Evolutionary conservation across 805 yeast genomes (phyloP).

Genomic region (Komagataella populi): DNA sequence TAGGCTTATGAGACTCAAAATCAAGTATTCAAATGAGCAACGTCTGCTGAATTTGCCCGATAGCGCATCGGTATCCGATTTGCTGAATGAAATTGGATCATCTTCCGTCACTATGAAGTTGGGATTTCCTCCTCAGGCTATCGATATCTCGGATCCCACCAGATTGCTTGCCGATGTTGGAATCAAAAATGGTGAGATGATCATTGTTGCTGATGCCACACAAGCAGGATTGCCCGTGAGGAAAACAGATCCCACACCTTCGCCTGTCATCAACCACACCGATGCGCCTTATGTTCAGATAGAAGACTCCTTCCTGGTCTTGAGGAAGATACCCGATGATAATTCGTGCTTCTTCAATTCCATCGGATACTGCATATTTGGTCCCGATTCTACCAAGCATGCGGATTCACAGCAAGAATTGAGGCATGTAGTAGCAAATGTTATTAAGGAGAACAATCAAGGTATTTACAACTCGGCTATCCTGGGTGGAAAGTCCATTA

Average conservation of each 20-base stretch:
- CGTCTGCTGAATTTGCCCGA: constrained; percentile 18
- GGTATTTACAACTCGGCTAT: constrained; percentile 38
- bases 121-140: constrained; percentile 50
- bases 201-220: constrained; percentile 17
- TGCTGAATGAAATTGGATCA: constrained; percentile 9
- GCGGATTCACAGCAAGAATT: constrained; percentile 31
- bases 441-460: constrained; percentile 26
- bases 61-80: constrained; percentile 19
- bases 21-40: neutral
- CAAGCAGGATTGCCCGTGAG: neutral
- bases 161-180: constrained; percentile 25
- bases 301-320: constrained; percentile 21
- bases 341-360: constrained; percentile 69
- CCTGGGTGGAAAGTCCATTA: constrained; percentile 40
- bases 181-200: constrained; percentile 45
- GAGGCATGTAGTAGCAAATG: constrained; percentile 35
- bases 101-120: constrained; percentile 18
- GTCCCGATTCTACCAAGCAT: constrained; percentile 18
- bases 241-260: neutral
- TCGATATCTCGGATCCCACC: constrained; percentile 17
- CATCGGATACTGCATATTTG: constrained; percentile 34
- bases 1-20: constrained; percentile 2
- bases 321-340: constrained; percentile 59
- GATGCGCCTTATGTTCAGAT: neutral
- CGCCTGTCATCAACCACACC: neutral